Base-by-base conservation (phyloP, 495 filamentous ascomycete genomes). In the Tuber indicum region DNA sequence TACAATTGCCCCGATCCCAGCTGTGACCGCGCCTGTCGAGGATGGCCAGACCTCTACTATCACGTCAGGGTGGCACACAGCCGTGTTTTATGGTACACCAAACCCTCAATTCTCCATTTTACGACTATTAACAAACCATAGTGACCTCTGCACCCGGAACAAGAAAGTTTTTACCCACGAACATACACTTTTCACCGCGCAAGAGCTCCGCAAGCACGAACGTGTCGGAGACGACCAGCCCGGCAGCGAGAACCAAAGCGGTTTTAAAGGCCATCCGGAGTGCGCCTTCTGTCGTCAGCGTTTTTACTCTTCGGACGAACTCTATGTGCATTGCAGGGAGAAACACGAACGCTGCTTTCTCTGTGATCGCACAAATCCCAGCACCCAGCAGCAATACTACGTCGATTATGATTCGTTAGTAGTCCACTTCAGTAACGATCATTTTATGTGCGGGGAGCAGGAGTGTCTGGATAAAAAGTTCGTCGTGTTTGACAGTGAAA, bases 121-220 rank as follows among this genome's bases (percentile, higher is more conserved):
- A 21, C 17, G 32, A 43, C 32, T 71, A 36, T 62, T 77, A 72
- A 71, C 36, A 41, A 77, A 17, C 12, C 45, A 46, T 74, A 90
- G 89, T 85, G 94, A 97, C 84, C 88, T 98, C 23, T 99, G 96
- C 84, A 95, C 94, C 1, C 86, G 93, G 52, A 92, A 97, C 85
- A 98, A 99, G 86, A 97, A 97, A 78, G 94, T 97, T 52, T 99
- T 99, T 79, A 97, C 96, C 0, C 96, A 98, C 84, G 96, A 99
- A 85, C 96, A 99, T 82, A 93, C 93, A 39, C 87, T 99, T n/a
- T 98, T 97, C 82, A 92, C 92, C 7, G 85, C 87, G n/a, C 88
- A 90, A 72, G 92, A 94, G 79, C 85, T 98, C 58, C 89, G 90
- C 72, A 93, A 90, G 78, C 96, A 99, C 82, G 94, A 98, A 88